Evolutionary conservation across 192 early-diverging fungal genomes (phyloP), one percentile per base, ranked within the genome.

Genomic region (Backusella circina): DNA sequence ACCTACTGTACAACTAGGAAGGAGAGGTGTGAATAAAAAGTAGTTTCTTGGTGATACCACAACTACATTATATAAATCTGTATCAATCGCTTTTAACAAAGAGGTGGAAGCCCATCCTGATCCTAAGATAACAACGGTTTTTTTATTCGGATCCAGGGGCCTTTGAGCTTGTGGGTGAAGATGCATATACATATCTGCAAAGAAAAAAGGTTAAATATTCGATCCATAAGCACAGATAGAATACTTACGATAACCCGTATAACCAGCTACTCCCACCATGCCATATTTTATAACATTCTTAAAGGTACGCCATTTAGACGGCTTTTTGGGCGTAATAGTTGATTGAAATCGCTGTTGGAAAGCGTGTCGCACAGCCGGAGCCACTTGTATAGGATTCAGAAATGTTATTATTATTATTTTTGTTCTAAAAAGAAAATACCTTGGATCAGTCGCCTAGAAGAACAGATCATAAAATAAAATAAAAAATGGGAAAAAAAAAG

Each of bases 1-100:
- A 70, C 95, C 95, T n/a, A 93, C 92, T 3, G 95, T 95, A 76
- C 88, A 91, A 72, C 87, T 91, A 47, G 89, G 87, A 74, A 91
- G 79, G 81, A 93, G 79, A 64, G 90, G 89, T 28, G 54, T 61
- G n/a, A 61, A 61, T 23, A 61, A 61, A 61, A 61, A 61, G 23
- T 61, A 61, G 23, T 61, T 61, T 61, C 54, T 61, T 61, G 54
- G 54, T 12, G 54, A 61, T 61, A 61, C 54, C 23, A 61, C 54
- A 26, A 61, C 12, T 26, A 61, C 54, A 61, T 61, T 61, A 13
- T 61, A 61, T 61, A 61, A 8, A 61, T 61, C 54, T 26, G 54
- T 61, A 10, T 61, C 23, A 28, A 61, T 61, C 23, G 54, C 21
- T 26, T 61, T 61, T 28, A 61, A 28, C 2, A 61, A 61, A 61